A percentile compares a stretch with the other conserved stretches of the same genome.
Evolutionary conservation across 148 eudicot species (phyloP).

Genomic region (Pharnaceum exiguum): DNA sequence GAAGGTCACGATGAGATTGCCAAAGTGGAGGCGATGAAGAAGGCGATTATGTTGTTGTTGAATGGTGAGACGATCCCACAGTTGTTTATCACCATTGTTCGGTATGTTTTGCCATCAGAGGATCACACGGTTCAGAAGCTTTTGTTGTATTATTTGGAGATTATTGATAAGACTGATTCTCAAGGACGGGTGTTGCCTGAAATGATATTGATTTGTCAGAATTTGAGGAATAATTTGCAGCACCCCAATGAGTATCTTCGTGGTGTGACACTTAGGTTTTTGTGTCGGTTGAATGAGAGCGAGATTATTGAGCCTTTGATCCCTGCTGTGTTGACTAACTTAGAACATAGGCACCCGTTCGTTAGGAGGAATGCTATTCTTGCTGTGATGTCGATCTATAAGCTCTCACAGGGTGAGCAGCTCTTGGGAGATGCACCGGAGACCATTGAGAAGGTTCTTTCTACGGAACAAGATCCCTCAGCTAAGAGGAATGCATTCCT

Average conservation of each 20-base stretch:
- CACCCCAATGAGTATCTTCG: conserved; percentile 81
- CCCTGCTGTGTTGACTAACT: conserved; percentile 52
- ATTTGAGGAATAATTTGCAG: conserved; percentile 61
- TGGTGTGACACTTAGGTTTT: conserved; percentile 77
- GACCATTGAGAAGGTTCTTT: conserved; percentile 60
- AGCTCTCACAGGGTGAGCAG: conserved; percentile 84
- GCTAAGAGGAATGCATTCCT: conserved; percentile 93
- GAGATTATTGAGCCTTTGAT: conserved; percentile 75
- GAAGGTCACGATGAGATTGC: conserved; percentile 61
- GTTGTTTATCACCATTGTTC: conserved; percentile 62
- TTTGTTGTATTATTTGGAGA: conserved; percentile 64
- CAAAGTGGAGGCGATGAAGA: conserved; percentile 71
- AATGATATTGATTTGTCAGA: conserved; percentile 79
- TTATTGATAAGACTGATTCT: conserved; percentile 76
- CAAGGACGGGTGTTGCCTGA: conserved; percentile 60
- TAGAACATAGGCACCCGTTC: conserved; percentile 69
- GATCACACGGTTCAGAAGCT: conserved; percentile 73
- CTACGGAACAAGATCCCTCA: conserved; percentile 70
- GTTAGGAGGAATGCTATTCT: conserved; percentile 77
- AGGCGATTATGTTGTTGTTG: conserved; percentile 71
- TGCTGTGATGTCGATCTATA: conserved; percentile 62
- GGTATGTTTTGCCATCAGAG: conserved; percentile 74
- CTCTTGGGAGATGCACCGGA: conserved; percentile 67
- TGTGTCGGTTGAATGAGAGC: conserved; percentile 59
- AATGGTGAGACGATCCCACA: conserved; percentile 77